A percentile compares a stretch with the other conserved stretches of the same genome.
Evolutionary conservation across 2,329 filamentous ascomycete genomes (phyloP).

Genomic region (Calonectria pteridis): DNA sequence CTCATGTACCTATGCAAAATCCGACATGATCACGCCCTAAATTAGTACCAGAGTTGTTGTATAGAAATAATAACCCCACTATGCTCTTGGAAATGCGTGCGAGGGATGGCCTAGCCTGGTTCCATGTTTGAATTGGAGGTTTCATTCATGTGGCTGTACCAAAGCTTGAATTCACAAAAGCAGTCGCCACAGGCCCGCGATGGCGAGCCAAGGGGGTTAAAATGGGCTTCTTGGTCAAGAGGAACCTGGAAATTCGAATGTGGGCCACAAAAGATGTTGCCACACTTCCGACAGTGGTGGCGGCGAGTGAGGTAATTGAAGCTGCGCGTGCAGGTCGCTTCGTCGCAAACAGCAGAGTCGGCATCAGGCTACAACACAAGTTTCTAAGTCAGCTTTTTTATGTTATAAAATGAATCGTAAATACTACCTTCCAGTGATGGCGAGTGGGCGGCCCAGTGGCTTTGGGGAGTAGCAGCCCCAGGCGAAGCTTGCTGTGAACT

Average conservation of each 20-base stretch:
- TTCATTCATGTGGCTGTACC: constrained; percentile 74
- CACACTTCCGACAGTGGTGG: constrained; percentile 85
- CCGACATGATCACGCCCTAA: too few relatives aligned
- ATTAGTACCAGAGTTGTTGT: too few relatives aligned
- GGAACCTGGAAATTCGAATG: constrained; percentile 76
- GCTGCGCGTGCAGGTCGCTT: constrained; percentile 75
- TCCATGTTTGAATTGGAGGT: constrained; percentile 53
- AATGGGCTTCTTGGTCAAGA: constrained; percentile 83
- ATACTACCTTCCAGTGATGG: constrained; percentile 82
- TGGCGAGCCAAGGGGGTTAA: constrained; percentile 75
- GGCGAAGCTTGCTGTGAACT: constrained; percentile 53
- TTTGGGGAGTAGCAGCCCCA: constrained; percentile 70
- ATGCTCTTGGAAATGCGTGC: too few relatives aligned
- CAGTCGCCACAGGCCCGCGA: constrained; percentile 80
- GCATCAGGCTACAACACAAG: constrained; percentile 73
- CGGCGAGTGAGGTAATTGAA: constrained; percentile 83
- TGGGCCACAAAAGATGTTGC: constrained; percentile 83
- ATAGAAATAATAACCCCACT: too few relatives aligned
- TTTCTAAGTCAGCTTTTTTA: constrained; percentile 33
- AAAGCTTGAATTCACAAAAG: constrained; percentile 75
- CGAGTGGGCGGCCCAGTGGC: constrained; percentile 77
- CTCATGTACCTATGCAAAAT: too few relatives aligned
- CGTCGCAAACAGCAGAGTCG: constrained; percentile 76
- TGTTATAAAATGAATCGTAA: constrained; percentile 40
- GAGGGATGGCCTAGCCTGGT: too few relatives aligned